These are phyloP conservation scores for Copromyces sp. DNA, from an alignment of 495 filamentous ascomycete species.

Conservation along the genomic window DNA sequence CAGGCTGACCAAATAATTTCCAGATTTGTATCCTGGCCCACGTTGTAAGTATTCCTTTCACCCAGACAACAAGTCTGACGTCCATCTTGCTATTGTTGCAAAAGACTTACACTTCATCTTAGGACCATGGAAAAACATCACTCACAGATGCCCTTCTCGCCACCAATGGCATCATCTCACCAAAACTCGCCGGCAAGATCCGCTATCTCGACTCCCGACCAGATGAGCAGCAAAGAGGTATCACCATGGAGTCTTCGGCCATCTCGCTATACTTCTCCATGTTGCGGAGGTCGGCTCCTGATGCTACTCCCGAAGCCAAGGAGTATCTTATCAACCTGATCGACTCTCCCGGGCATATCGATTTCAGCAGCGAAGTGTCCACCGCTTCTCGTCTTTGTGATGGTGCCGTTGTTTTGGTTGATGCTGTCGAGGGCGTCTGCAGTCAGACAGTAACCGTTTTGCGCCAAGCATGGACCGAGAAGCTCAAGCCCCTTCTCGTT, in stretches of 20 bases:
- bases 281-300: conserved; percentile 54
- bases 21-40: conserved; percentile 97
- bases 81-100: background rate
- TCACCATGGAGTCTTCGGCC: conserved; percentile 98
- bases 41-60: conserved; percentile 39
- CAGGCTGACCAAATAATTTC: conserved; percentile 47
- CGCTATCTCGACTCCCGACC: conserved; percentile 94
- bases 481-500: conserved; percentile 85
- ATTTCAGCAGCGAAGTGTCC: conserved; percentile 97
- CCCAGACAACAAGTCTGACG: background rate
- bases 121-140: conserved; percentile 98
- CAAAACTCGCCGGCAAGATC: conserved; percentile 94
- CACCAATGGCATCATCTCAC: conserved; percentile 98
- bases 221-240: conserved; percentile 93
- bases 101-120: conserved; percentile 2
- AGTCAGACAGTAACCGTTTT: conserved; percentile 97
- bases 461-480: conserved; percentile 90
- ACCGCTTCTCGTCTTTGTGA: conserved; percentile 92
- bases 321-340: conserved; percentile 98
- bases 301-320: conserved; percentile 57
- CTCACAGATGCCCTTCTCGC: conserved; percentile 93
- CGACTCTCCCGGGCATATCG: conserved; percentile 95
- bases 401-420: conserved; percentile 90
- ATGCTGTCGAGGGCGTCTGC: conserved; percentile 96
- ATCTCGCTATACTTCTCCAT: conserved; percentile 97